phyloP scores from a whole-genome alignment of 2,329 filamentous ascomycete species.

The Fonsecaea multimorphosa region DNA sequence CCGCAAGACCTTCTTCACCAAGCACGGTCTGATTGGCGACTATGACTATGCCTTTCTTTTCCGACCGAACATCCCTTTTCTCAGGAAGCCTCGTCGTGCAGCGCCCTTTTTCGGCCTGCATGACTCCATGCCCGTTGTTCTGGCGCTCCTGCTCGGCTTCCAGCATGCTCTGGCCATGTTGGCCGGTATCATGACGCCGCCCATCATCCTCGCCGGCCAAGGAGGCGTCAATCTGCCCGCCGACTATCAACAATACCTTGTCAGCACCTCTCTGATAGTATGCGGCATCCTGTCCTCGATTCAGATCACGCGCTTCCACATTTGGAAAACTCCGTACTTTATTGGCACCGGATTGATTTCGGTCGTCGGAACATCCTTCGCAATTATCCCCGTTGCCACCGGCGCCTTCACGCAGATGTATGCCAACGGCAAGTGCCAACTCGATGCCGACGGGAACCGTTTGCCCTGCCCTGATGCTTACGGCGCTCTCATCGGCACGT shows the following conservation, averaged over 20 bases:
- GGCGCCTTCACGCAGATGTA: slow-evolving; percentile 70
- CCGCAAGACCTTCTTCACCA: slow-evolving; percentile 50
- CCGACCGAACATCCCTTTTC: slow-evolving; percentile 79
- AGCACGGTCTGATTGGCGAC: slow-evolving; percentile 76
- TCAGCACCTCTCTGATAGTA: slow-evolving; percentile 71
- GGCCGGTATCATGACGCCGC: slow-evolving; percentile 66
- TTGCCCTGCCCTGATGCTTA: slow-evolving; percentile 71
- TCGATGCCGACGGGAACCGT: slow-evolving; percentile 60
- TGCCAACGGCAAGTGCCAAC: slow-evolving; percentile 66
- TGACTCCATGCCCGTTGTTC: slow-evolving; percentile 69
- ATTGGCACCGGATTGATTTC: slow-evolving; percentile 70
- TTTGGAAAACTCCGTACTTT: slow-evolving; percentile 67
- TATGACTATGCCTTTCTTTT: slow-evolving; percentile 94
- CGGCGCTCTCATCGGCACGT: slow-evolving; percentile 67
- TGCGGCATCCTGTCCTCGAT: slow-evolving; percentile 69
- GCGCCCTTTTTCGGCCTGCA: slow-evolving; percentile 74
- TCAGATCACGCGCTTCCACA: slow-evolving; percentile 70
- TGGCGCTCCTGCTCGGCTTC: slow-evolving; percentile 70
- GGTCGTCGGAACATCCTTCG: slow-evolving; percentile 71
- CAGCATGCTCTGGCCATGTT: slow-evolving; percentile 74
- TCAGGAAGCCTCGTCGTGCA: slow-evolving; percentile 65
- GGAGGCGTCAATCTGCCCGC: slow-evolving; percentile 63
- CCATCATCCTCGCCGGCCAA: slow-evolving; percentile 65
- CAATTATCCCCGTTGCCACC: slow-evolving; percentile 68
- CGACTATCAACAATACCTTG: slow-evolving; percentile 66